These are phyloP conservation scores for Candida argentea DNA, from an alignment of 805 yeast species.

Conservation along the genomic window DNA sequence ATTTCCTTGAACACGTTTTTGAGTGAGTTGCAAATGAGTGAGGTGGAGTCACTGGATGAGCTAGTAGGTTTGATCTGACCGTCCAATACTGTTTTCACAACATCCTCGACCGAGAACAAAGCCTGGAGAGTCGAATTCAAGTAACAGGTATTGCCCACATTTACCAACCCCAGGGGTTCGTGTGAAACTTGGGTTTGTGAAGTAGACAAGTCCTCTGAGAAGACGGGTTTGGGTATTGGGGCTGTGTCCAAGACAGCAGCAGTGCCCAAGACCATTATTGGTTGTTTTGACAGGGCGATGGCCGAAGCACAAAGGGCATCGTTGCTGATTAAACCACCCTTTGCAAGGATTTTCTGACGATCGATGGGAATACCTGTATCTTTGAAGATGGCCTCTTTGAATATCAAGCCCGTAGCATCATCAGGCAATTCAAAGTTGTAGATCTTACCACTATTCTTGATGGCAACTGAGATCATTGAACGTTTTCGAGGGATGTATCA, in stretches of 20 bases:
- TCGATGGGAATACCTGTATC: constrained; percentile 77
- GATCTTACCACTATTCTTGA: constrained; percentile 35
- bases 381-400: constrained; percentile 61
- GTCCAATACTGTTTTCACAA: constrained; percentile 17
- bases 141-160: constrained; percentile 72
- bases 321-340: constrained; percentile 80
- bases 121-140: constrained; percentile 62
- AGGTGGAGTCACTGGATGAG: constrained; percentile 4
- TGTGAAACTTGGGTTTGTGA: constrained; percentile 27
- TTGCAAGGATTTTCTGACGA: constrained; percentile 83
- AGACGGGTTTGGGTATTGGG: constrained; percentile 46
- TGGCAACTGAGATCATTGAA: constrained; percentile 9
- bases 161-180: constrained; percentile 58
- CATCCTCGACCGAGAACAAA: constrained; percentile 35
- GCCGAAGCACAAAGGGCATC: constrained; percentile 45
- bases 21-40: constrained; percentile 16
- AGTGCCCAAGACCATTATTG: constrained; percentile 86
- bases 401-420: constrained; percentile 44
- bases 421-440: constrained; percentile 36
- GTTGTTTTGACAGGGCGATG: constrained; percentile 52
- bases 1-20: constrained; percentile 37
- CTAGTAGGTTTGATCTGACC: constrained; percentile 1
- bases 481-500: too few relatives aligned
- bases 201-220: constrained; percentile 59
- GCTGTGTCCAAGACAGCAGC: constrained; percentile 54